These are phyloP conservation scores for Coffea eugenioides DNA, from an alignment of 257 asterid genomes.

Conservation along the genomic window DNA sequence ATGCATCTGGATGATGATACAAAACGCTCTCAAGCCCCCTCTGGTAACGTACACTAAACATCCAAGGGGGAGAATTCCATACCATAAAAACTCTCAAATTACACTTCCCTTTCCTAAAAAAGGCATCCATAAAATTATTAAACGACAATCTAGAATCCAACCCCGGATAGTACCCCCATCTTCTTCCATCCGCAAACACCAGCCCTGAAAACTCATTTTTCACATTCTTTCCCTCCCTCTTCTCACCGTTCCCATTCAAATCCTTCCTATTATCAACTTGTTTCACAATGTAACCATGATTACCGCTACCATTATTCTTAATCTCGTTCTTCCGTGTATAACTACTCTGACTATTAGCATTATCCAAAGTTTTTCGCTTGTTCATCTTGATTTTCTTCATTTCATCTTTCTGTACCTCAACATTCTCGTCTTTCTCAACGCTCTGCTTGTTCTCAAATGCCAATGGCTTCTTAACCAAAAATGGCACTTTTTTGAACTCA, in stretches of 20 bases:
- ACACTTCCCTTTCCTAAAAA: constrained; percentile 74
- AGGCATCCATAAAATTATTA: constrained; percentile 73
- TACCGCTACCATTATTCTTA: not conserved
- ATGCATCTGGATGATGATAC: constrained; percentile 66
- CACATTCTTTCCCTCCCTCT: constrained; percentile 7
- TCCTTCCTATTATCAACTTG: constrained; percentile 11
- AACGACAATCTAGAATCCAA: constrained; percentile 63
- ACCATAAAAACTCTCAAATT: constrained; percentile 75
- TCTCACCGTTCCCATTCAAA: not conserved
- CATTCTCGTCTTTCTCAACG: constrained; percentile 10
- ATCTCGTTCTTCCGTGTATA: not conserved
- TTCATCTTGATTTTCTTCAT: constrained; percentile 46
- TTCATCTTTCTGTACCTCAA: constrained; percentile 13
- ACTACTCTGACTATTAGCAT: constrained; percentile 21
- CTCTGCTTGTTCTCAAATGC: constrained; percentile 30
- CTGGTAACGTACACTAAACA: constrained; percentile 85
- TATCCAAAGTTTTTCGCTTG: constrained; percentile 58
- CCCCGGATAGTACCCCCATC: constrained; percentile 96
- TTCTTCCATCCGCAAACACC: constrained; percentile 79
- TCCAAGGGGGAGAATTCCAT: constrained; percentile 99
- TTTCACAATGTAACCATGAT: not conserved
- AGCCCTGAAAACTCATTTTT: constrained; percentile 38
- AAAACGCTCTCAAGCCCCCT: constrained; percentile 89
- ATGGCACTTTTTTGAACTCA: constrained; percentile 64
- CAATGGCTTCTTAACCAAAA: constrained; percentile 62